phyloP scores from a whole-genome alignment of 2,329 filamentous ascomycete genomes.

The Periglandula ipomoeae region DNA sequence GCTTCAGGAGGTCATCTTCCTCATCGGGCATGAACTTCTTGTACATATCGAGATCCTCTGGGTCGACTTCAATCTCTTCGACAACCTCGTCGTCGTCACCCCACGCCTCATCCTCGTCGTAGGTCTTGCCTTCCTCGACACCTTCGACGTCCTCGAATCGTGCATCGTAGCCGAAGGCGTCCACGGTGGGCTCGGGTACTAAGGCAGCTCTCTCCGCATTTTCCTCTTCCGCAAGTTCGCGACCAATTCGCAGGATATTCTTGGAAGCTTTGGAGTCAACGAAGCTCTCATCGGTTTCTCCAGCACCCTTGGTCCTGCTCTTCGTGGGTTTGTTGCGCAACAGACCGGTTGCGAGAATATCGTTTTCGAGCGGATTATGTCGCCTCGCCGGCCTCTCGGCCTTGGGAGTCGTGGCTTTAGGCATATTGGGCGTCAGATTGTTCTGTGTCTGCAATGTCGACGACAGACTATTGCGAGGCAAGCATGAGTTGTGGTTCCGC shows the following conservation, averaged over 20 bases:
- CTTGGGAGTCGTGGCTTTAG: slow-evolving; percentile 60
- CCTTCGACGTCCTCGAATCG: slow-evolving; percentile 53
- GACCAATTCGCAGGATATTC: slow-evolving; percentile 82
- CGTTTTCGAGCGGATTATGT: slow-evolving; percentile 87
- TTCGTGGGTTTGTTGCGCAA: slow-evolving; percentile 69
- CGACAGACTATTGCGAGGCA: background rate
- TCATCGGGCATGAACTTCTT: slow-evolving; percentile 76
- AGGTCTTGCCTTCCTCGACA: slow-evolving; percentile 31
- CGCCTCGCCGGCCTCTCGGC: slow-evolving; percentile 52
- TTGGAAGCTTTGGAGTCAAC: slow-evolving; percentile 82
- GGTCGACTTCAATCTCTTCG: slow-evolving; percentile 73
- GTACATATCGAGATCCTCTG: slow-evolving; percentile 81
- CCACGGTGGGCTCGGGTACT: slow-evolving; percentile 30
- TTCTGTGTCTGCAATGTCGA: background rate
- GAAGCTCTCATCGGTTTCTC: slow-evolving; percentile 57
- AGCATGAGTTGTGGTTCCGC: background rate
- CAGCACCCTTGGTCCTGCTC: slow-evolving; percentile 53
- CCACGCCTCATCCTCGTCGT: slow-evolving; percentile 60
- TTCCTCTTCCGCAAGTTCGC: slow-evolving; percentile 81
- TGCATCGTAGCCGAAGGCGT: slow-evolving; percentile 71
- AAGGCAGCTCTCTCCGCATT: slow-evolving; percentile 23
- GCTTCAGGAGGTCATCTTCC: slow-evolving; percentile 63
- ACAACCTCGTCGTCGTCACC: slow-evolving; percentile 68
- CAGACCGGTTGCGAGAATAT: slow-evolving; percentile 62
- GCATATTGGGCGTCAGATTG: slow-evolving; percentile 47